Conservation (phyloP, 1,139 yeast species). For the Lodderomyces pseudojiufengensis region DNA sequence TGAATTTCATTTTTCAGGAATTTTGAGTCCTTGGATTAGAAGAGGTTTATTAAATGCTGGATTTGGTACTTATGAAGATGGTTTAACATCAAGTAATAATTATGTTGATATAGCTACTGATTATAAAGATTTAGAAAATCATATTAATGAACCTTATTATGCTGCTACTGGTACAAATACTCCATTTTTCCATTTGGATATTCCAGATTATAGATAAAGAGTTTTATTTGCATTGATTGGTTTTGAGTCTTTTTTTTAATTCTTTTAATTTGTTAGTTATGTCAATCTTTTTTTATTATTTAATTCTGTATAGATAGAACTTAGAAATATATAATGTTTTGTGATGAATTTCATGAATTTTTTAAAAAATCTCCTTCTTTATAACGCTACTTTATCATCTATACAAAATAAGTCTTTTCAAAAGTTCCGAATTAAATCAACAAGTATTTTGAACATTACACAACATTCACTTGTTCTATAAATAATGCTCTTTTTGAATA, state of each 20-base stretch:
- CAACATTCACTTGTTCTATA: too few relatives aligned
- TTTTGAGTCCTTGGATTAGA: conserved; percentile 82
- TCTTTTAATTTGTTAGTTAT: conserved; percentile 1
- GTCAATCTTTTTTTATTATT: too few relatives aligned
- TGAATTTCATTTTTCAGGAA: conserved; percentile 86
- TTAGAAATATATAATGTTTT: too few relatives aligned
- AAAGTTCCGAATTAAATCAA: too few relatives aligned
- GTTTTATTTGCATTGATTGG: too few relatives aligned
- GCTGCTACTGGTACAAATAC: conserved; percentile 71
- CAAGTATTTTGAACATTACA: too few relatives aligned
- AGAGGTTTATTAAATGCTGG: conserved; percentile 74
- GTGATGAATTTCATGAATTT: too few relatives aligned
- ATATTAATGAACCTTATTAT: conserved; percentile 29
- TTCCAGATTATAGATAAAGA: conserved; percentile 55
- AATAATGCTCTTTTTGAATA: too few relatives aligned
- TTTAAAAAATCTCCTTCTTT: too few relatives aligned
- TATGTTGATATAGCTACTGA: conserved; percentile 41
- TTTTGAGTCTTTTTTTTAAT: neutral
- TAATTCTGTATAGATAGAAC: too few relatives aligned
- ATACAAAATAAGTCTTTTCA: too few relatives aligned
- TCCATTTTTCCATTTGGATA: conserved; percentile 84
- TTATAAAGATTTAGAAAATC: conserved; percentile 30
- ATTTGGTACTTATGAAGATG: conserved; percentile 61
- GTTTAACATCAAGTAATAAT: conserved; percentile 36
- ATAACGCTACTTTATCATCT: too few relatives aligned